Evolutionary conservation across 2,329 filamentous ascomycete genomes (phyloP).

Genomic region (Cytospora piceae): DNA sequence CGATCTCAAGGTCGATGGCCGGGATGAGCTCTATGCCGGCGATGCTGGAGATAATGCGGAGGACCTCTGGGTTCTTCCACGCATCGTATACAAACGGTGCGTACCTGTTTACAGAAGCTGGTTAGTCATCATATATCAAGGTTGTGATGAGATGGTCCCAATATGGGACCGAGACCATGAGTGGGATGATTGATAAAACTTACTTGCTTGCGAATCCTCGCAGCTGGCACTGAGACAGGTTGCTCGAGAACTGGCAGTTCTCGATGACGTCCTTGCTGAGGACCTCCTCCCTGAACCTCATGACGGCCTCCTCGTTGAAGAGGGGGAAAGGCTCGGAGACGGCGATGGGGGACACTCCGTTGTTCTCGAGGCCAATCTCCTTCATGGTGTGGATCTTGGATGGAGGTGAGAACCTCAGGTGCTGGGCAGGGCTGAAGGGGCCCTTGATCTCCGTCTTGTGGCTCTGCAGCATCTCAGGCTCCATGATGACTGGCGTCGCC

Average conservation of each 20-base stretch:
- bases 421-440: constrained; percentile 44
- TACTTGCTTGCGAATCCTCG: constrained; percentile 30
- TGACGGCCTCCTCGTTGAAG: constrained; percentile 64
- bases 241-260: constrained; percentile 56
- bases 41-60: constrained; percentile 53
- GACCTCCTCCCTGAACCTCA: constrained; percentile 66
- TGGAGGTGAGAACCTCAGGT: constrained; percentile 57
- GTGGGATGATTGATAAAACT: background rate
- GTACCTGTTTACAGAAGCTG: constrained; percentile 38
- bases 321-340: constrained; percentile 68
- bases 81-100: constrained; percentile 66
- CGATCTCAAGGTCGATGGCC: constrained; percentile 59
- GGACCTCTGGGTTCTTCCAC: constrained; percentile 48
- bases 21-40: constrained; percentile 59
- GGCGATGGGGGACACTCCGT: constrained; percentile 64
- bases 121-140: constrained; percentile 6
- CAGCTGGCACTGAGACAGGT: constrained; percentile 29
- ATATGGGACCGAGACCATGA: background rate
- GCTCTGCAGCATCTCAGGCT: background rate
- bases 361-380: constrained; percentile 60
- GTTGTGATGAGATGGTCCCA: background rate
- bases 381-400: constrained; percentile 61
- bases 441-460: constrained; percentile 5
- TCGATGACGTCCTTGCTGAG: constrained; percentile 58
- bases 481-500: constrained; percentile 6